Conservation (phyloP, 2,329 filamentous ascomycete genomes). For the Hypomyces rosellus region DNA sequence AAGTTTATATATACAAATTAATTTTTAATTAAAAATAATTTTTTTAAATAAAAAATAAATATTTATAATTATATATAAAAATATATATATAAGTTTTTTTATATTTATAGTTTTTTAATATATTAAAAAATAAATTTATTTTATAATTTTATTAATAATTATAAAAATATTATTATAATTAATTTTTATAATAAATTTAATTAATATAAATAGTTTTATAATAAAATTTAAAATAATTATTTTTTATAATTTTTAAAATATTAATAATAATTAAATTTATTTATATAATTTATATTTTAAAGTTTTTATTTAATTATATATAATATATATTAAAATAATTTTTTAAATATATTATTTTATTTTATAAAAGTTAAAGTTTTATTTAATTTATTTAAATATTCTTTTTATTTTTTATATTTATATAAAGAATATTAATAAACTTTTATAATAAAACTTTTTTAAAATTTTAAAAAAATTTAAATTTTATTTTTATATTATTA, state of each 20-base stretch:
- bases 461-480: neutral
- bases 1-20: neutral
- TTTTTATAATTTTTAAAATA: too few species aligned
- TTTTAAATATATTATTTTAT: neutral
- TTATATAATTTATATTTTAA: too few species aligned
- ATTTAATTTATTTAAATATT: neutral
- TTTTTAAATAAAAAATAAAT: neutral
- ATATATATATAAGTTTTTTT: neutral
- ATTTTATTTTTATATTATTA: neutral
- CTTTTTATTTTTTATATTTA: neutral
- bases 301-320: neutral
- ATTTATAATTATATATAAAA: neutral
- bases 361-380: too few species aligned
- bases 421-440: neutral
- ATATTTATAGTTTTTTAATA: neutral
- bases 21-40: neutral
- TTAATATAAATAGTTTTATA: too few species aligned
- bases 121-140: neutral
- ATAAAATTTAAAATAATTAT: too few species aligned
- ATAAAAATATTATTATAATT: neutral
- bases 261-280: too few species aligned
- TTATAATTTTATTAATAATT: neutral
- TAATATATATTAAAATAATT: neutral
- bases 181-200: neutral
- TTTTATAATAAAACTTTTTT: neutral